Evolutionary conservation across 1,139 yeast species (phyloP).

Genomic region (Geotrichum fermentans): DNA sequence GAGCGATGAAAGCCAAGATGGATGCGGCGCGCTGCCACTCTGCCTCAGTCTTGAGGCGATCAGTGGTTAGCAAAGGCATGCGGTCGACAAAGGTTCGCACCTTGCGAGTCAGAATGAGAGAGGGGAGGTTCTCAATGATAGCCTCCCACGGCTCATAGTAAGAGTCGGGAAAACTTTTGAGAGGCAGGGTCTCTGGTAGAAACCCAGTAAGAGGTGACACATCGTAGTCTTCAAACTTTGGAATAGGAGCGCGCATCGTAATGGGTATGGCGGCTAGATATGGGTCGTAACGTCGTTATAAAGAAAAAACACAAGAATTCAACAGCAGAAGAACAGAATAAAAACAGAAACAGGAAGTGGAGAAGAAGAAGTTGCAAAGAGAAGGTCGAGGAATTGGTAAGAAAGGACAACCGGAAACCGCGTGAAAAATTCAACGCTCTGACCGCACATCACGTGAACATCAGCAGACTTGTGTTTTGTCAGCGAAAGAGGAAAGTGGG

Average conservation of each 20-base stretch:
- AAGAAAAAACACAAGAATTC: not conserved
- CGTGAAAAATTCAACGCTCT: not conserved
- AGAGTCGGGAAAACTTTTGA: slow-evolving; percentile 51
- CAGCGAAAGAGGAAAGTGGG: not conserved
- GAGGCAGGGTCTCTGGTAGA: slow-evolving; percentile 65
- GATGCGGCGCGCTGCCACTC: slow-evolving; percentile 78
- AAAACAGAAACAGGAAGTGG: not conserved
- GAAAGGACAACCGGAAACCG: not conserved
- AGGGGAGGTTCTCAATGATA: slow-evolving; percentile 61
- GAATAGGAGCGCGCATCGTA: slow-evolving; percentile 32
- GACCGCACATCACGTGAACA: not conserved
- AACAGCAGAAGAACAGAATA: not conserved
- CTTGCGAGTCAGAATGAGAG: slow-evolving; percentile 61
- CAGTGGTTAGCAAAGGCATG: slow-evolving; percentile 51
- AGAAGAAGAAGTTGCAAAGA: not conserved
- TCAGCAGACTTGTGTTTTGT: not conserved
- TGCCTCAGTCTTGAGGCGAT: slow-evolving; percentile 41
- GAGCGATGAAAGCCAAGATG: slow-evolving; percentile 69
- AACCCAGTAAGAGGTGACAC: slow-evolving; percentile 71
- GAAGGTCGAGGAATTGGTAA: not conserved
- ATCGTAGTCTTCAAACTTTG: slow-evolving; percentile 57
- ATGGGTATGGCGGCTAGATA: too few species aligned
- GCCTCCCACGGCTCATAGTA: slow-evolving; percentile 79
- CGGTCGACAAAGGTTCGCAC: slow-evolving; percentile 57
- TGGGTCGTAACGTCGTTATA: not conserved